Conservation (phyloP, 2,329 filamentous ascomycete species). For the Simplicillium aogashimaense region DNA sequence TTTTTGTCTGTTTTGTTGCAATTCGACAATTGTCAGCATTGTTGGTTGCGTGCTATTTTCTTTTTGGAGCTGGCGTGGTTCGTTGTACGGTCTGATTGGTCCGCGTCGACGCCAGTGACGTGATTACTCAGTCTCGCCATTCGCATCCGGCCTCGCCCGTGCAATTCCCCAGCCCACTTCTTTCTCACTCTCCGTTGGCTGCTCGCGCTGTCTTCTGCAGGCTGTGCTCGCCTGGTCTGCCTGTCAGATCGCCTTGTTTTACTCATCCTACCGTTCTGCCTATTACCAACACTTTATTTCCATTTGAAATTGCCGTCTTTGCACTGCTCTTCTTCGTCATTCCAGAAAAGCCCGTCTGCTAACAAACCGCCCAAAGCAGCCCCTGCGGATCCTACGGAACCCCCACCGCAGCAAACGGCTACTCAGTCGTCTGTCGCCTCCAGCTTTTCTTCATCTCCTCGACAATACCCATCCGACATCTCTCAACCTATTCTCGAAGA, state of each 20-base stretch:
- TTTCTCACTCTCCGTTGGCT: too few species aligned
- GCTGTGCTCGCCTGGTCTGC: background rate
- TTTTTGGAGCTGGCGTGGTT: too few species aligned
- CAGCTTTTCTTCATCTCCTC: constrained; percentile 31
- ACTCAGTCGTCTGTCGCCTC: constrained; percentile 1
- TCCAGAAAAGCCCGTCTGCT: background rate
- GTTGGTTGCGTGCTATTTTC: too few species aligned
- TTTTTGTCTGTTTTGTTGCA: too few species aligned
- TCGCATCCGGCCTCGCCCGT: too few species aligned
- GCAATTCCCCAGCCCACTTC: too few species aligned
- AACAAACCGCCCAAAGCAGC: background rate
- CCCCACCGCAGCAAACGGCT: background rate
- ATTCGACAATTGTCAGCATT: too few species aligned
- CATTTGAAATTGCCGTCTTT: background rate
- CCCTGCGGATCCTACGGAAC: constrained; percentile 6
- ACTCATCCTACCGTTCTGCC: constrained; percentile 4
- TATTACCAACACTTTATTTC: background rate
- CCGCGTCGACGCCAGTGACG: too few species aligned
- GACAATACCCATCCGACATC: constrained; percentile 38
- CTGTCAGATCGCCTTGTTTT: background rate
- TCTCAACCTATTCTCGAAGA: constrained; percentile 43
- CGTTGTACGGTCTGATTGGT: too few species aligned
- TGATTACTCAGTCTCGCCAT: too few species aligned
- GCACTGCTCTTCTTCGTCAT: background rate
- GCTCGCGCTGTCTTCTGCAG: too few species aligned